Evolutionary conservation across 2,329 filamentous ascomycete genomes (phyloP).

Genomic region (Paraconiothyrium sp.): DNA sequence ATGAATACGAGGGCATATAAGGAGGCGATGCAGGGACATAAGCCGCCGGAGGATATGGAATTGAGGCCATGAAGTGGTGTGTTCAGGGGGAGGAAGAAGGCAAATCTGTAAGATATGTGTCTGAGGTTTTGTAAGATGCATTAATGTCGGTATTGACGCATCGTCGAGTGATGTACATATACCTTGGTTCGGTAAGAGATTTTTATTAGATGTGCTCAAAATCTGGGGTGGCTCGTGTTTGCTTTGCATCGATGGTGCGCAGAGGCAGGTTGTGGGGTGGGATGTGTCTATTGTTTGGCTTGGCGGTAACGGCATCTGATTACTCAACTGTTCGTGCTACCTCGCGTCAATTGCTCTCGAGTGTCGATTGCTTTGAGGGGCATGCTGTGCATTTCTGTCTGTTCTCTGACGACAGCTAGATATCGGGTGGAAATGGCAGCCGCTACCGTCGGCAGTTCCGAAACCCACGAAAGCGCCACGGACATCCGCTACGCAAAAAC

Average conservation of each 20-base stretch:
- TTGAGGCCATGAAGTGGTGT: conserved; percentile 26
- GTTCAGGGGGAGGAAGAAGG: not conserved
- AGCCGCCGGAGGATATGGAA: conserved; percentile 30
- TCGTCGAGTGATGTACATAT: conserved; percentile 3
- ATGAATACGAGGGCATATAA: conserved; percentile 32
- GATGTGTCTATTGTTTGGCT: not conserved
- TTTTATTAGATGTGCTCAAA: not conserved
- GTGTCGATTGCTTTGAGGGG: no score
- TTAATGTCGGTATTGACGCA: not conserved
- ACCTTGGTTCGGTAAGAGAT: not conserved
- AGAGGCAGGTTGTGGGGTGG: not conserved
- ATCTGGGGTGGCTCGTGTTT: not conserved
- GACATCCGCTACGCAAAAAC: no score
- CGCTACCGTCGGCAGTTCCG: not conserved
- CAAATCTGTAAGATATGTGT: conserved; percentile 9
- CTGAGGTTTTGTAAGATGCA: conserved; percentile 4
- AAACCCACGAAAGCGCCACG: not conserved
- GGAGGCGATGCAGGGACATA: conserved; percentile 42
- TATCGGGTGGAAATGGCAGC: not conserved
- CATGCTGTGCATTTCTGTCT: no score
- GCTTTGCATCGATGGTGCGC: not conserved
- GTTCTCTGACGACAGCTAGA: no score
- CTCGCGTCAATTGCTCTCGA: not conserved
- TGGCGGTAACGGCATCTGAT: no score
- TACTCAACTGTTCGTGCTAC: no score